Evolutionary conservation across 192 early-diverging fungal species (phyloP), one percentile per base, ranked within the genome.

Genomic region (Coemansia sp.): DNA sequence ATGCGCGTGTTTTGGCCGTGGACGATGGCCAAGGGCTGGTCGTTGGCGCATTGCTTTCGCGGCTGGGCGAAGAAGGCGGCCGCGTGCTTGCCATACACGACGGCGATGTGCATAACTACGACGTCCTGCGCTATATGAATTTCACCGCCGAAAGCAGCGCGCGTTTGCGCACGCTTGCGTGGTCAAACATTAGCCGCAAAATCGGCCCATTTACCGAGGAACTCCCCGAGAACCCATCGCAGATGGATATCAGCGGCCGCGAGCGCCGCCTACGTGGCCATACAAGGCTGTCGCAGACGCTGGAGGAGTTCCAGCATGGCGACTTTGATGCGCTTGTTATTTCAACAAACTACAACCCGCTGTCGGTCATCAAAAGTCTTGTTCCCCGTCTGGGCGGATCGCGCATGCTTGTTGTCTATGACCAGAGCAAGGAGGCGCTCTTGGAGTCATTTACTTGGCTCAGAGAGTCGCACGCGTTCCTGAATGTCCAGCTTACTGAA

Each of bases 21-120:
- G 98, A 99, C 75, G 96, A 98, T 62, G 92, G 90, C 0, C 92
- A 92, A 52, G 98, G 97, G 14, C 81, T 99, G 63, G 36, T 99
- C 0, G 72, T 92, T 6, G 74, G 88, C 6, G 91, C 94, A 1
- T 68, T 96, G n/a, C 84, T 94, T 33, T 92, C 96, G 67, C 89
- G 95, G 30, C 89, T 94, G 70, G 85, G 76, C 26, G 86, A 85
- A 1, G 73, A 85, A 1, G 72, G 76, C 33, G 92, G 93, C 41
- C 75, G 73, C 2, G 87, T 95, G 21, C 61, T 94, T 39, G 89
- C 85, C 24, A 35, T 96, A 16, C 90, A 94, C 58, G 91, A 93
- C 43, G 87, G 90, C 44, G 89, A 93, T 34, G 78, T 85, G 23
- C 72, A 81, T 66, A 92, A 91, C 68, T 90, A 88, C 57, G 92